Evolutionary conservation across 345 rosid species (phyloP).

Genomic region (Salix exigua): DNA sequence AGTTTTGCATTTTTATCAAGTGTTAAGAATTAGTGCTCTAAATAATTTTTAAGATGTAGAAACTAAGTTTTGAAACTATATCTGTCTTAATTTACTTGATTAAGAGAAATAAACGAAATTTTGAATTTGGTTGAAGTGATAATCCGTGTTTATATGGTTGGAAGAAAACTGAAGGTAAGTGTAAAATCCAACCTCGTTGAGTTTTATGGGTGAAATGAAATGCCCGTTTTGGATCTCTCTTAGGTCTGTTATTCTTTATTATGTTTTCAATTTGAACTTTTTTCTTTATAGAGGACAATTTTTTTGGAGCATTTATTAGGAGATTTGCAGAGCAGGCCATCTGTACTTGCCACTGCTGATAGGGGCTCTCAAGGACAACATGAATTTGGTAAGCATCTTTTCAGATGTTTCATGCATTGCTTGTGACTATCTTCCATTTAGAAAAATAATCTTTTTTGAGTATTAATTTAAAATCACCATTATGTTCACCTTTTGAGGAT

Average conservation of each 20-base stretch:
- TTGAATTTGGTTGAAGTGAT: neutral
- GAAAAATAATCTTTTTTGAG: neutral
- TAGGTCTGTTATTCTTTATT: conserved; percentile 3
- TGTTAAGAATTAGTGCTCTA: neutral
- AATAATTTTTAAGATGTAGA: neutral
- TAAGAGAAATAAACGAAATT: neutral
- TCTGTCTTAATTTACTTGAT: neutral
- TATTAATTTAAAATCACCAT: neutral
- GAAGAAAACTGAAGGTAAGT: neutral
- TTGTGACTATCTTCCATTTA: neutral
- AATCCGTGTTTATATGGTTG: too few species aligned
- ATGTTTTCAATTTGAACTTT: conserved; percentile 5
- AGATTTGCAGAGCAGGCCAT: conserved; percentile 24
- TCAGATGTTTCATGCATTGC: neutral
- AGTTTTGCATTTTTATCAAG: neutral
- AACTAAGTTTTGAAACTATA: conserved; percentile 6
- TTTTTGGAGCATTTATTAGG: conserved; percentile 36
- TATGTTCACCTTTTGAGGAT: neutral
- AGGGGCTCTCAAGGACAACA: conserved; percentile 15
- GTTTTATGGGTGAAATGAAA: neutral
- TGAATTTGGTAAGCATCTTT: conserved; percentile 27
- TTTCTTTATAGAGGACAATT: conserved; percentile 36
- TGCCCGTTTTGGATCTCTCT: neutral
- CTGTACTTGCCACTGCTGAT: conserved; percentile 14
- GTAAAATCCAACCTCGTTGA: neutral